Evolutionary conservation across 768 basidiomycete species (phyloP).

Genomic region (Hericium erinaceus): DNA sequence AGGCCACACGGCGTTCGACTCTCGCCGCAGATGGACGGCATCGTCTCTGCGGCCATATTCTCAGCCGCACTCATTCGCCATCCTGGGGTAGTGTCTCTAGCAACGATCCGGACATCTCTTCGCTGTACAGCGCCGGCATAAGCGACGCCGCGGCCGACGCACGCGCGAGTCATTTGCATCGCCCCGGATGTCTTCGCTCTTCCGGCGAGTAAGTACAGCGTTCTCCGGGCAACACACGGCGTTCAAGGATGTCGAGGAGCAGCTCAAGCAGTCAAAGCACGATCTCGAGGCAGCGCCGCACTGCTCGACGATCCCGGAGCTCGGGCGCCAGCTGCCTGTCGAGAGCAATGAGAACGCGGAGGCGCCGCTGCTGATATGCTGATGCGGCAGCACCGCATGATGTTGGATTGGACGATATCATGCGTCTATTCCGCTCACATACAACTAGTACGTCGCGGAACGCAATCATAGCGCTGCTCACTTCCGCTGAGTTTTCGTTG

Average conservation of each 20-base stretch:
- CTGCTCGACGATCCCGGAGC: constrained; percentile 76
- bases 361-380: constrained; percentile 27
- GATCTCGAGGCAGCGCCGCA: constrained; percentile 82
- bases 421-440: too few relatives aligned
- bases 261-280: constrained; percentile 30
- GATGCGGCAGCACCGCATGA: constrained; percentile 57
- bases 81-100: too few relatives aligned
- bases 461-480: constrained; percentile 77
- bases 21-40: too few relatives aligned
- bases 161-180: constrained; percentile 26
- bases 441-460: constrained; percentile 71
- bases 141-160: too few relatives aligned
- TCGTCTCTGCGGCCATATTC: too few relatives aligned
- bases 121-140: too few relatives aligned
- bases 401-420: constrained; percentile 71
- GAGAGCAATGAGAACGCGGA: constrained; percentile 36
- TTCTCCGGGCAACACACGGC: constrained; percentile 56
- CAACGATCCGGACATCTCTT: too few relatives aligned
- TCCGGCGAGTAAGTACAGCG: too few relatives aligned
- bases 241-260: too few relatives aligned
- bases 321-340: constrained; percentile 61
- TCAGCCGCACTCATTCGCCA: too few relatives aligned
- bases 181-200: constrained; percentile 43
- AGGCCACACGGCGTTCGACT: too few relatives aligned
- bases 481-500: constrained; percentile 61